These are phyloP conservation scores for Paramecium octaurelia DNA, from an alignment of 73 alveolate genomes.

Conservation along the genomic window DNA sequence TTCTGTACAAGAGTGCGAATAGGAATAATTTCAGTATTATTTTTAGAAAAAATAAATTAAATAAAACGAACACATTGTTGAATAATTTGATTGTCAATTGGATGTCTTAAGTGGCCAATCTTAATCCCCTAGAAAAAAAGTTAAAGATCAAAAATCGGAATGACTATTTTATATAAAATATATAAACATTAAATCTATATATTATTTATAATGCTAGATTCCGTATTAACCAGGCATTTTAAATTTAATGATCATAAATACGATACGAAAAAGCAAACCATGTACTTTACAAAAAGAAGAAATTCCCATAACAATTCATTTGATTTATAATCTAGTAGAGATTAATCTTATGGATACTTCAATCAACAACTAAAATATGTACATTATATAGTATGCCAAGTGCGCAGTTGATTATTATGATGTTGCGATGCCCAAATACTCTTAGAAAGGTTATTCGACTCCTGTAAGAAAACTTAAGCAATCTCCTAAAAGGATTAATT, in stretches of 20 bases:
- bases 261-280: background rate
- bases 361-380: background rate
- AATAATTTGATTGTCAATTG: background rate
- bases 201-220: background rate
- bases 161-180: background rate
- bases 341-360: background rate
- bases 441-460: background rate
- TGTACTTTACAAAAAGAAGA: background rate
- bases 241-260: background rate
- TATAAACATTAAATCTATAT: background rate
- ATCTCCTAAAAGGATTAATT: background rate
- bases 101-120: background rate
- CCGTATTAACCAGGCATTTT: background rate
- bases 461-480: background rate
- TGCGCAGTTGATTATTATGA: constrained; percentile 2
- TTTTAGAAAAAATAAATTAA: background rate
- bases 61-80: background rate
- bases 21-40: background rate
- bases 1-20: background rate
- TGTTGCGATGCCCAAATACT: background rate
- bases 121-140: background rate
- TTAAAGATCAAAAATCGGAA: background rate
- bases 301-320: background rate
- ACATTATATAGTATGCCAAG: background rate
- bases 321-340: background rate